Base-by-base conservation (phyloP, 352 stramenopile genomes). In the Sclerospora graminicola region DNA sequence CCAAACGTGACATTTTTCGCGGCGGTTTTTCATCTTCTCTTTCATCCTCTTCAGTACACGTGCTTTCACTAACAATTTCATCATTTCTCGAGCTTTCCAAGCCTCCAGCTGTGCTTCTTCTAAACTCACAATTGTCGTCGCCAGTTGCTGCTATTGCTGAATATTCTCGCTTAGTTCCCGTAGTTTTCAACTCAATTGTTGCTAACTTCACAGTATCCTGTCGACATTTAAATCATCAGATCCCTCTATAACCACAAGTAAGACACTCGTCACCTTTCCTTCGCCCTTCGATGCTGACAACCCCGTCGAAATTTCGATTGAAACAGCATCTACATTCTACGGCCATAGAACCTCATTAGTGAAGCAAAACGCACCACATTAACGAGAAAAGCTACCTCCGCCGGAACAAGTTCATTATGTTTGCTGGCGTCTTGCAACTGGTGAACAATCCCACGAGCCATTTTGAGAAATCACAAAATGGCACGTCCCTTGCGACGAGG, bases 1-100 rank as follows among this genome's bases (percentile, higher is more conserved):
- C 63, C 39, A 80, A 63, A 30, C 56, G 60, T 19, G 69, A 62
- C 2, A 57, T 11, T 15, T 65, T 63, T 13, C 42, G 55, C 3
- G 69, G 24, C 18, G 52, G 37, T 34, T 34, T 38, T 6, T 51
- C 15, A 18, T 37, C 45, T 27, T 34, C 19, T 20, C 40, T 36
- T 11, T 50, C 28, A 0, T 37, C 0, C n/a, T 45, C 14, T 34
- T 35, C 24, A 2, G 11, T 14, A 18, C n/a, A n/a, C n/a, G n/a
- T n/a, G n/a, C n/a, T n/a, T n/a, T 49, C 32, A 18, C 48, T 34
- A 18, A 18, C 28, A 44, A 33, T 13, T 11, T 54, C 38, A 18
- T 51, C 47, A 34, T 53, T 20, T 18, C 46, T 36, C 0, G 47
- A 30, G 9, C 46, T 31, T 11, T 36, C 33, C 9, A 15, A 30